phyloP scores from a whole-genome alignment of 768 basidiomycete genomes.

The Pleurotus tuoliensis region DNA sequence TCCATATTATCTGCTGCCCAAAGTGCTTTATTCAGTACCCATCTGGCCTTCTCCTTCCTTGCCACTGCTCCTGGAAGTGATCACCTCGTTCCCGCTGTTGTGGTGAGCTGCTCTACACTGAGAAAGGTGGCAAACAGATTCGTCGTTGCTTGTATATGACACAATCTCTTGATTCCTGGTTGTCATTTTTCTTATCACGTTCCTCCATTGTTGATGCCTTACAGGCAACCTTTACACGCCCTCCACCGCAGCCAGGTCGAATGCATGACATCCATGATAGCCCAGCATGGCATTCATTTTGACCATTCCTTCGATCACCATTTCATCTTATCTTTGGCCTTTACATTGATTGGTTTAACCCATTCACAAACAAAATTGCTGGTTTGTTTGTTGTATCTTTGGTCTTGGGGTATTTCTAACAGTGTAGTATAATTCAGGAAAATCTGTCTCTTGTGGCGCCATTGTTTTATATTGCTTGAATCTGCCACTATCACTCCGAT shows the following conservation, averaged over 20 bases:
- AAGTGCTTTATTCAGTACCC: conserved; percentile 18
- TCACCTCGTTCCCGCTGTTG: conserved; percentile 16
- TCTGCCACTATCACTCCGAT: conserved; percentile 23
- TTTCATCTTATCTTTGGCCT: conserved; percentile 22
- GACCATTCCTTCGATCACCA: conserved; percentile 9
- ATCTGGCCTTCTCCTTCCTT: conserved; percentile 9
- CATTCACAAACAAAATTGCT: conserved; percentile 26
- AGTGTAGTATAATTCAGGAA: conserved; percentile 6
- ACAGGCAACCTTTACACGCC: conserved; percentile 11
- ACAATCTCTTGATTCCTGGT: conserved; percentile 24
- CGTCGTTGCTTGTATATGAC: conserved; percentile 18
- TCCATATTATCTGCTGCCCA: conserved; percentile 21
- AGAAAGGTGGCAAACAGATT: conserved; percentile 13
- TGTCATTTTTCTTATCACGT: conserved; percentile 22
- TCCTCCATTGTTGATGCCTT: conserved; percentile 16
- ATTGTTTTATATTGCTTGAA: conserved; percentile 30
- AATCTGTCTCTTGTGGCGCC: conserved; percentile 21
- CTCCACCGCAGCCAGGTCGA: not conserved
- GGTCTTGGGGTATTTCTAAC: not conserved
- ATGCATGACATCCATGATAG: conserved; percentile 24
- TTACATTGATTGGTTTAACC: conserved; percentile 35
- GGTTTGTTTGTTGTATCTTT: conserved; percentile 12
- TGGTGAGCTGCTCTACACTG: conserved; percentile 16
- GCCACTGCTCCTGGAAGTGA: conserved; percentile 14
- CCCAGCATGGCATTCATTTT: conserved; percentile 20